Percentiles rank a stretch among this genome's conserved stretches.
These are phyloP conservation scores for Gelatoporia subvermispora DNA, from an alignment of 768 basidiomycete species.

Conservation along the genomic window DNA sequence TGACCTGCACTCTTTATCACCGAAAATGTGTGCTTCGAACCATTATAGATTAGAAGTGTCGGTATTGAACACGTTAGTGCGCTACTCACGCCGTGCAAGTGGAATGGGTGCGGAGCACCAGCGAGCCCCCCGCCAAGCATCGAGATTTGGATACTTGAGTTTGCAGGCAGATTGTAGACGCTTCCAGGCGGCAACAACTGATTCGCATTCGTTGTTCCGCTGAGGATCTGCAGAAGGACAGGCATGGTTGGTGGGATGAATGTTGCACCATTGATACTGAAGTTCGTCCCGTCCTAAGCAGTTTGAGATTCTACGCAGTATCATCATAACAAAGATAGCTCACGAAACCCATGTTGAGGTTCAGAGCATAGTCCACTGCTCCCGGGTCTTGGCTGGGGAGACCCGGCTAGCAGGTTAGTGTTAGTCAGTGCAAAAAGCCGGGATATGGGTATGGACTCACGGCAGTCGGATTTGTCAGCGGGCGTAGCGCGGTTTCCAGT, in stretches of 20 bases:
- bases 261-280: constrained; percentile 30
- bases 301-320: constrained; percentile 7
- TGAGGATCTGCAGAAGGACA: constrained; percentile 45
- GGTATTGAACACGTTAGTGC: background rate
- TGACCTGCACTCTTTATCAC: constrained; percentile 31
- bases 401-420: constrained; percentile 14
- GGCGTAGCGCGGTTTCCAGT: constrained; percentile 36
- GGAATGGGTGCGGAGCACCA: constrained; percentile 33
- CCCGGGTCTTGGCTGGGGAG: constrained; percentile 7
- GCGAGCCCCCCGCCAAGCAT: constrained; percentile 32
- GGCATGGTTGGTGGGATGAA: constrained; percentile 34
- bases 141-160: constrained; percentile 40
- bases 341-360: constrained; percentile 13
- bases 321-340: background rate
- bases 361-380: constrained; percentile 17
- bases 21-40: constrained; percentile 30
- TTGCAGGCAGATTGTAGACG: constrained; percentile 41
- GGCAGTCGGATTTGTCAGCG: constrained; percentile 17
- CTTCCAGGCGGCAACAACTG: constrained; percentile 37
- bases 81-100: constrained; percentile 39
- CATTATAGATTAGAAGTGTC: background rate
- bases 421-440: constrained; percentile 7
- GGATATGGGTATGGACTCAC: constrained; percentile 1
- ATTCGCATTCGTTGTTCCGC: constrained; percentile 34
- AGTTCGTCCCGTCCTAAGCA: constrained; percentile 22